Conservation (phyloP, 2,329 filamentous ascomycete species). For the Colletotrichum brevisporum region DNA sequence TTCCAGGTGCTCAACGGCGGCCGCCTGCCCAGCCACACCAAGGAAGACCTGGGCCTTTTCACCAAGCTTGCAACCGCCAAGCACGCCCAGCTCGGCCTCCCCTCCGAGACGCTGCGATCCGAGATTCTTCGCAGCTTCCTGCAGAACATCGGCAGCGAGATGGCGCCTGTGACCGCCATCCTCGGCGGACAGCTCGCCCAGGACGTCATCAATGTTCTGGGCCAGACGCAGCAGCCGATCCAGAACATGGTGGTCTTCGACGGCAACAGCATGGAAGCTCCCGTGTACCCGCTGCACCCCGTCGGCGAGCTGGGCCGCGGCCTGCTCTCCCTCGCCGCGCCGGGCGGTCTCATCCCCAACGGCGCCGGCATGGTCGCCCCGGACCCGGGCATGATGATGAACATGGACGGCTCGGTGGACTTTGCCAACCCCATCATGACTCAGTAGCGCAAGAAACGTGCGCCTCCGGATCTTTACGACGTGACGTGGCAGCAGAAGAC, state of each 20-base stretch:
- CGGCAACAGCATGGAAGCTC: slow-evolving; percentile 82
- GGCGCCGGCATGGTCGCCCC: slow-evolving; percentile 33
- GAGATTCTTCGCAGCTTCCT: slow-evolving; percentile 87
- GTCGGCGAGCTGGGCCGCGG: slow-evolving; percentile 67
- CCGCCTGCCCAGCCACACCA: slow-evolving; percentile 67
- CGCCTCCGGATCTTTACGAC: too few species aligned
- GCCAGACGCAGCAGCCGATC: slow-evolving; percentile 91
- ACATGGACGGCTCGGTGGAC: slow-evolving; percentile 38
- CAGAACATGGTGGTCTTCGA: slow-evolving; percentile 97
- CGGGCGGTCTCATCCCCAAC: slow-evolving; percentile 37
- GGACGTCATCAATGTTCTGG: slow-evolving; percentile 96
- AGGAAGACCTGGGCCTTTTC: slow-evolving; percentile 80
- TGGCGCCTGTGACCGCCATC: slow-evolving; percentile 89
- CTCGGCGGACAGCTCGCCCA: slow-evolving; percentile 92
- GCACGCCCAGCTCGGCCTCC: slow-evolving; percentile 81
- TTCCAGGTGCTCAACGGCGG: slow-evolving; percentile 75
- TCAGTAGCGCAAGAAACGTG: slow-evolving; percentile 20
- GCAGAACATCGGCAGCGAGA: slow-evolving; percentile 86
- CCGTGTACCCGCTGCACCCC: slow-evolving; percentile 86
- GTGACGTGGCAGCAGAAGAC: neutral
- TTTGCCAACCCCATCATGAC: slow-evolving; percentile 39
- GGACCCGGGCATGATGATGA: slow-evolving; percentile 41
- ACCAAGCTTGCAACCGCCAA: slow-evolving; percentile 83
- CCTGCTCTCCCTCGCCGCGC: slow-evolving; percentile 54
- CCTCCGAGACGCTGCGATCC: slow-evolving; percentile 75